phyloP scores from a whole-genome alignment of 306 rosid species.

The Malus sylvestris region DNA sequence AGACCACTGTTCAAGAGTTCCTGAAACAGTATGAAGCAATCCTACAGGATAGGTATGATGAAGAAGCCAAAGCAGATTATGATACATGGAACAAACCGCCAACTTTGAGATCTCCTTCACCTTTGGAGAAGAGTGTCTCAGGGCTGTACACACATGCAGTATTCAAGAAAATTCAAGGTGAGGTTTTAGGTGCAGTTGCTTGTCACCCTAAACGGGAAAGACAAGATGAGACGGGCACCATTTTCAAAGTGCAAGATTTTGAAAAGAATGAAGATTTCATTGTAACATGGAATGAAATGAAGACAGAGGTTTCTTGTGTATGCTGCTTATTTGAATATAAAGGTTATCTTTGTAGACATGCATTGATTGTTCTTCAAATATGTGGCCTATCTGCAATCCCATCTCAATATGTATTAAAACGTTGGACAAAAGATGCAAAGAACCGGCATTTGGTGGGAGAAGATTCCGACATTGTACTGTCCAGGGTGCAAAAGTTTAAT shows the following conservation, averaged over 20 bases:
- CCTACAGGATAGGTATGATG: slow-evolving; percentile 94
- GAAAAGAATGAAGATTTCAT: slow-evolving; percentile 63
- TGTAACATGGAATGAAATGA: slow-evolving; percentile 62
- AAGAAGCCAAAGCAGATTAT: slow-evolving; percentile 97
- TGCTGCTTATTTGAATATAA: slow-evolving; percentile 82
- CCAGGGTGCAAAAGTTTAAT: slow-evolving; percentile 74
- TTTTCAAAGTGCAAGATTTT: slow-evolving; percentile 74
- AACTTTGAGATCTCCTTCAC: slow-evolving; percentile 79
- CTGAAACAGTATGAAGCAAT: slow-evolving; percentile 72
- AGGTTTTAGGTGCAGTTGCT: slow-evolving; percentile 91
- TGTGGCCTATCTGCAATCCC: slow-evolving; percentile 76
- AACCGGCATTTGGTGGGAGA: slow-evolving; percentile 50
- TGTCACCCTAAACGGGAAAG: slow-evolving; percentile 81
- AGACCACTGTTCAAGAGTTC: slow-evolving; percentile 82
- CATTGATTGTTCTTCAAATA: slow-evolving; percentile 85
- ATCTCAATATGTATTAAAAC: slow-evolving; percentile 68
- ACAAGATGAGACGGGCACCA: slow-evolving; percentile 51
- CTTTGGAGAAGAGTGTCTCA: slow-evolving; percentile 84
- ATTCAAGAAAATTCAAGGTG: slow-evolving; percentile 88
- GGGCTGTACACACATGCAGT: slow-evolving; percentile 76
- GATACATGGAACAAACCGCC: slow-evolving; percentile 87
- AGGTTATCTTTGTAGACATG: slow-evolving; percentile 98
- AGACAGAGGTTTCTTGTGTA: slow-evolving; percentile 68
- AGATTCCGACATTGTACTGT: slow-evolving; percentile 47
- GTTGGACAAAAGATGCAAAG: slow-evolving; percentile 94